Evolutionary conservation across 352 stramenopile genomes (phyloP), one percentile per base, ranked within the genome.

Genomic region (Globisporangium ultimum): DNA sequence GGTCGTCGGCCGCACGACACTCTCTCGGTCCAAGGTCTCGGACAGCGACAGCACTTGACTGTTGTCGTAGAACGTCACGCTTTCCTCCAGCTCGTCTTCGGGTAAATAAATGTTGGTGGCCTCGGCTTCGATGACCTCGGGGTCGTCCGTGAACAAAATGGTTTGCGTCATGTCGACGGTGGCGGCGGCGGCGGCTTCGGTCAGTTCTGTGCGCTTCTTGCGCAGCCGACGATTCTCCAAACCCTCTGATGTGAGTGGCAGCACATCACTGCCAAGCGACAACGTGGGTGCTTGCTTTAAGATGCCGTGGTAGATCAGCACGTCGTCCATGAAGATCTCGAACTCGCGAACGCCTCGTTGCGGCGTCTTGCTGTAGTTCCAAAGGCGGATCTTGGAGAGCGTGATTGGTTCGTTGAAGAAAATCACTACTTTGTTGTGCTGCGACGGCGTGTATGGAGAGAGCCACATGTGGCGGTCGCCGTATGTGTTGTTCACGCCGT

Each of bases 301-400:
- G 0, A 75, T 63, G 3, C 81, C 80, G 57, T 89, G 76, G 70
- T 83, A 91, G 50, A 92, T 80, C 20, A 91, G 70, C 28, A 92
- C 71, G 57, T 96, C 88, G 70, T 97, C 88, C 34, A 97, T 53
- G 46, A 89, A 84, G 22, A 97, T 63, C 41, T 91, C 80, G 51
- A 95, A 90, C 59, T 95, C 84, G 9, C 70, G 69, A 0, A 89
- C 88, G 18, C 88, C 88, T 8, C 88, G 80, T 2, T 71, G 45
- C 1, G 87, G 80, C 9, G 88, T 94, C 67, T 93, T 94, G 69
- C 71, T 88, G 69, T 96, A 96, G 59, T 96, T 96, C 79, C 79
- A 94, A 15, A 96, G n/a, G 1, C 75, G 82, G 56, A 95, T 84
- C 48, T 80, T 81, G 18, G 84, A 93, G n/a, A 94, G 59, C 1